A percentile compares a stretch with the other conserved stretches of the same genome.
Conservation (phyloP, 345 rosid genomes). For the Aquilaria malaccensis region DNA sequence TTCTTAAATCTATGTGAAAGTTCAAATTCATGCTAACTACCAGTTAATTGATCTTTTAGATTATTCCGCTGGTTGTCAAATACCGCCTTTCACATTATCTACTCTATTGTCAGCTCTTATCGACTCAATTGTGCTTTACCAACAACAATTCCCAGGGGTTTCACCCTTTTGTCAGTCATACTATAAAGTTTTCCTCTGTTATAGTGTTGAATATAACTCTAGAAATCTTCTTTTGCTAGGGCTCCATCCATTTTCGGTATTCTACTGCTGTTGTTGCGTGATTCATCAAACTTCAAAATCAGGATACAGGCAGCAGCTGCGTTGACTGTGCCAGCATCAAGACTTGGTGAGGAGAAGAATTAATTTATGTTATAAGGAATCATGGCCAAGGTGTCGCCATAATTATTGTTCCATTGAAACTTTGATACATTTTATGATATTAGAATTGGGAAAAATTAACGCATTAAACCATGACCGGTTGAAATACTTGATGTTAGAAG, state of each 20-base stretch:
- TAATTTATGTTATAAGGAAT: slow-evolving; percentile 5
- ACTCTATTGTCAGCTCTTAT: too few relatives aligned
- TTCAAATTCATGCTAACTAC: too few relatives aligned
- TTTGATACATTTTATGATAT: neutral
- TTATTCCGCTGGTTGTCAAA: too few relatives aligned
- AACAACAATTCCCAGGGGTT: too few relatives aligned
- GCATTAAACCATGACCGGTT: neutral
- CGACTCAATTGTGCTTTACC: too few relatives aligned
- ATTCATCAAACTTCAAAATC: slow-evolving; percentile 90
- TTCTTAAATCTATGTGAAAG: too few relatives aligned
- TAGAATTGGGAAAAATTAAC: neutral
- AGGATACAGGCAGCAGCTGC: slow-evolving; percentile 98
- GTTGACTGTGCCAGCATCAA: slow-evolving; percentile 71
- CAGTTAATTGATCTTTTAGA: too few relatives aligned
- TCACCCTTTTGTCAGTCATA: too few relatives aligned
- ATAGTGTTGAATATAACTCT: too few relatives aligned
- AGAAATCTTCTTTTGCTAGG: slow-evolving; percentile 38
- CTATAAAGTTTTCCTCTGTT: too few relatives aligned
- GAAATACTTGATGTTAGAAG: neutral
- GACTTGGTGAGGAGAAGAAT: slow-evolving; percentile 40
- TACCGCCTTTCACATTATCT: too few relatives aligned
- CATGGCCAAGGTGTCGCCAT: slow-evolving; percentile 2
- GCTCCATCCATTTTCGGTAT: slow-evolving; percentile 83
- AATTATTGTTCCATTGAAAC: slow-evolving; percentile 3
- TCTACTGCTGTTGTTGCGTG: slow-evolving; percentile 70